A percentile compares a stretch with the other conserved stretches of the same genome.
phyloP scores from a whole-genome alignment of 805 yeast genomes.

The Candida alai region DNA sequence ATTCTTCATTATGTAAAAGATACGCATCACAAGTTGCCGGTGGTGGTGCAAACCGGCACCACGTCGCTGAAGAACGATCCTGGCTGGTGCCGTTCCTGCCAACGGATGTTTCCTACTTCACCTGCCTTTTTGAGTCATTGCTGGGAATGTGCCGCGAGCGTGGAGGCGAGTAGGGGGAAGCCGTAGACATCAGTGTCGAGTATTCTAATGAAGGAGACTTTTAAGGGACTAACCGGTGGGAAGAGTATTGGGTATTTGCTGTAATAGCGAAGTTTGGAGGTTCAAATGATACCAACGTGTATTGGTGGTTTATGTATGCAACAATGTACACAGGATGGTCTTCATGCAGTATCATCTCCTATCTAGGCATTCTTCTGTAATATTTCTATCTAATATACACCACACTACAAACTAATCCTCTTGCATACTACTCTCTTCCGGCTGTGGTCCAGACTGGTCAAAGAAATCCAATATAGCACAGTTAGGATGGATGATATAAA shows the following conservation, averaged over 20 bases:
- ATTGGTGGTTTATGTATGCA: too few relatives aligned
- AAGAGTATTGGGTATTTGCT: too few relatives aligned
- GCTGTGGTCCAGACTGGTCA: conserved; percentile 33
- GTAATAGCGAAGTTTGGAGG: too few relatives aligned
- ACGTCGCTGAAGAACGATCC: conserved; percentile 40
- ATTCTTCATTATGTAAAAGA: conserved; percentile 64
- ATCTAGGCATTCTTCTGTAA: too few relatives aligned
- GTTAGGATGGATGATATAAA: conserved; percentile 66
- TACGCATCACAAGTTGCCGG: conserved; percentile 21
- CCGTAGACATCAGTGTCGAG: not conserved
- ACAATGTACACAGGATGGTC: too few relatives aligned
- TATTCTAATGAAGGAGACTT: too few relatives aligned
- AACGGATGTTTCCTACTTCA: conserved; percentile 49
- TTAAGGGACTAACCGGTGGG: too few relatives aligned
- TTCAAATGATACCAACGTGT: too few relatives aligned
- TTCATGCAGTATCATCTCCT: too few relatives aligned
- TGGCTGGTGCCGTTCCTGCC: conserved; percentile 70
- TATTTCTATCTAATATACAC: conserved; percentile 1
- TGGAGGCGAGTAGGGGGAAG: not conserved
- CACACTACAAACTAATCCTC: conserved; percentile 3
- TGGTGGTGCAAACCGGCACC: conserved; percentile 5
- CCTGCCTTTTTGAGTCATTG: conserved; percentile 64
- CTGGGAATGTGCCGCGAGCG: conserved; percentile 59
- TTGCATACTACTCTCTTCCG: conserved; percentile 12
- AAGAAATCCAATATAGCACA: conserved; percentile 72